phyloP scores from a whole-genome alignment of 1,284 basidiomycete genomes.

The Microbotryomycetes sp. region DNA sequence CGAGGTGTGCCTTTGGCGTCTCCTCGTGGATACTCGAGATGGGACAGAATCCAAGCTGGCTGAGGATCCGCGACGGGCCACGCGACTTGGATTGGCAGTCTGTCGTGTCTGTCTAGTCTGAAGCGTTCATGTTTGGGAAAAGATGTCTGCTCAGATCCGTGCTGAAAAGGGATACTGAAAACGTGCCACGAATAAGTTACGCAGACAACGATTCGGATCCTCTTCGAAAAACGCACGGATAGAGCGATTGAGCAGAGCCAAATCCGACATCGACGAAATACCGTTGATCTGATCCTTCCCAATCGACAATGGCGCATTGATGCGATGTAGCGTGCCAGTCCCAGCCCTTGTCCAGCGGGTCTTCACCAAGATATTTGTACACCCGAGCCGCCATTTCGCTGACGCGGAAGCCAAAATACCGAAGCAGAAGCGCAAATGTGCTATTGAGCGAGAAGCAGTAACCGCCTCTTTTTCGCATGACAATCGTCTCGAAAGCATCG shows the following conservation, averaged over 20 bases:
- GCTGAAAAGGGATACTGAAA: neutral
- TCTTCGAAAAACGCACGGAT: neutral
- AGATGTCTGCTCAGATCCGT: constrained; percentile 1
- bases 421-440: constrained; percentile 5
- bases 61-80: neutral
- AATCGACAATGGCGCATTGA: neutral
- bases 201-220: too few relatives aligned
- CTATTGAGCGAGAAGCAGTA: constrained; percentile 23
- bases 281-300: neutral
- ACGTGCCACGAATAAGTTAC: too few relatives aligned
- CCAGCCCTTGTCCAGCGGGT: constrained; percentile 7
- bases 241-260: neutral
- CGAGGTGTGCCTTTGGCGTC: neutral
- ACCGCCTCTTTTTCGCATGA: constrained; percentile 6
- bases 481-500: constrained; percentile 7
- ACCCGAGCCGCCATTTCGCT: constrained; percentile 14
- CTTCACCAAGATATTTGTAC: constrained; percentile 2
- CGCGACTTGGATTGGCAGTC: neutral
- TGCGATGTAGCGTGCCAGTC: constrained; percentile 15
- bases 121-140: neutral
- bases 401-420: constrained; percentile 12
- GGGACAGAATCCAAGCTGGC: constrained; percentile 2
- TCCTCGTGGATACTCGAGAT: neutral
- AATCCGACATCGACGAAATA: neutral
- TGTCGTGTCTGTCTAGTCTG: neutral